Percentiles rank a stretch among this genome's conserved stretches.
phyloP scores from a whole-genome alignment of 352 stramenopile genomes.

The Thraustotheca clavata region DNA sequence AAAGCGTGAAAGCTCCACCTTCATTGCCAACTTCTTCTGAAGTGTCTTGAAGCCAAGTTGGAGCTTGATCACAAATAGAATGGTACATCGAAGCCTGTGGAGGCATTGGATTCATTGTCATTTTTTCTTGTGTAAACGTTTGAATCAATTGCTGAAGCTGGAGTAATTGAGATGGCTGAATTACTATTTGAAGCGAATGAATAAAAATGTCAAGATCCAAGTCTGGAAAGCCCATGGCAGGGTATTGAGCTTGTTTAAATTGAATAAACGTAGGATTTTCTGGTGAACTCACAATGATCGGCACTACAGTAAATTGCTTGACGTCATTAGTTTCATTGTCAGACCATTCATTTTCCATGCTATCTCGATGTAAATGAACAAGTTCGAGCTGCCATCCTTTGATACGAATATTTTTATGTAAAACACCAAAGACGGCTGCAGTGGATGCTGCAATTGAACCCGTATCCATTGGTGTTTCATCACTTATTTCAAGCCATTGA shows the following conservation, averaged over 20 bases:
- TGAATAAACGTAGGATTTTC: conserved; percentile 70
- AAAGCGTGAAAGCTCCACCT: conserved; percentile 41
- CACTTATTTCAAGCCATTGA: conserved; percentile 75
- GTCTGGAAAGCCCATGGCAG: conserved; percentile 52
- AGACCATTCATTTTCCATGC: conserved; percentile 39
- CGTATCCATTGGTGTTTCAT: conserved; percentile 64
- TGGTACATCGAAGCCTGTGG: conserved; percentile 50
- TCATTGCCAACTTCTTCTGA: conserved; percentile 29
- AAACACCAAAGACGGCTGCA: conserved; percentile 60
- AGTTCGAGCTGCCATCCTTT: conserved; percentile 76
- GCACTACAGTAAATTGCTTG: conserved; percentile 31
- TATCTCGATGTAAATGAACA: conserved; percentile 23
- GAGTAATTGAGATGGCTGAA: conserved; percentile 73
- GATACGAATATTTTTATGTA: conserved; percentile 80
- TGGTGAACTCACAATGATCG: conserved; percentile 60
- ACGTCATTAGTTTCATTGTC: conserved; percentile 28
- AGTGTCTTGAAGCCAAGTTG: conserved; percentile 39
- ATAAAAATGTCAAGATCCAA: conserved; percentile 79
- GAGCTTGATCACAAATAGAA: conserved; percentile 60
- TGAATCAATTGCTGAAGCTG: conserved; percentile 33
- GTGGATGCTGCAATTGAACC: conserved; percentile 24
- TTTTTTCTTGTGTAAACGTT: conserved; percentile 1
- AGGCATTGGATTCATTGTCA: conserved; percentile 20
- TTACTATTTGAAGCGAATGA: conserved; percentile 64
- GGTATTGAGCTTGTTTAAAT: conserved; percentile 73